A percentile compares a stretch with the other conserved stretches of the same genome.
phyloP scores from a whole-genome alignment of 129 eudicot genomes.

The Scalesia atractyloides region DNA sequence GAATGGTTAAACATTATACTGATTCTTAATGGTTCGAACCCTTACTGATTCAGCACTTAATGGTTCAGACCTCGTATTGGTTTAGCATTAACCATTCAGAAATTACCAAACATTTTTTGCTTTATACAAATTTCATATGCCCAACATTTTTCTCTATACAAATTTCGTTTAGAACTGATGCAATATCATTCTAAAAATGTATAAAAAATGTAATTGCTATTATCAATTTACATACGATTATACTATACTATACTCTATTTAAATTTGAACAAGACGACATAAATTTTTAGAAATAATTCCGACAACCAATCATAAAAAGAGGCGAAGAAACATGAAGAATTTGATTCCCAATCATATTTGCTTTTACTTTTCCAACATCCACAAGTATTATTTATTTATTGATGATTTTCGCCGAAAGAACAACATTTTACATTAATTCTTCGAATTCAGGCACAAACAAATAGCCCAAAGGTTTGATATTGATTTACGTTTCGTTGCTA shows the following conservation, averaged over 20 bases:
- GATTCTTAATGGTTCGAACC: no score
- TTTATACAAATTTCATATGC: background rate
- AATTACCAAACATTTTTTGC: background rate
- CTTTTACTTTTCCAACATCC: conserved; percentile 29
- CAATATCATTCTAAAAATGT: background rate
- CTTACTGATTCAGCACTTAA: no score
- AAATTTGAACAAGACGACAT: background rate
- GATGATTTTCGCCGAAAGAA: conserved; percentile 27
- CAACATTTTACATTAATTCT: background rate
- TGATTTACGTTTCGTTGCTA: no score
- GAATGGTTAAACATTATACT: no score
- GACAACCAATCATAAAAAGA: conserved; percentile 24
- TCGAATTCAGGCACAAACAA: no score
- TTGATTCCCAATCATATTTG: conserved; percentile 30
- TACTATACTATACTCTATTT: background rate
- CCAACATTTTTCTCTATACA: background rate
- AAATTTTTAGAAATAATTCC: conserved; percentile 1
- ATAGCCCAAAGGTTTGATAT: no score
- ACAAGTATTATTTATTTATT: conserved; percentile 3
- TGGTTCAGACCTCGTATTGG: no score
- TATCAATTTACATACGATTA: background rate
- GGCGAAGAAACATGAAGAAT: conserved; percentile 21
- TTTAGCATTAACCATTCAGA: no score
- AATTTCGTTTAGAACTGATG: no score
- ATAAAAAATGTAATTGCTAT: background rate